phyloP scores from a whole-genome alignment of 1,284 basidiomycete genomes.

The Ceratobasidium papillatum region DNA sequence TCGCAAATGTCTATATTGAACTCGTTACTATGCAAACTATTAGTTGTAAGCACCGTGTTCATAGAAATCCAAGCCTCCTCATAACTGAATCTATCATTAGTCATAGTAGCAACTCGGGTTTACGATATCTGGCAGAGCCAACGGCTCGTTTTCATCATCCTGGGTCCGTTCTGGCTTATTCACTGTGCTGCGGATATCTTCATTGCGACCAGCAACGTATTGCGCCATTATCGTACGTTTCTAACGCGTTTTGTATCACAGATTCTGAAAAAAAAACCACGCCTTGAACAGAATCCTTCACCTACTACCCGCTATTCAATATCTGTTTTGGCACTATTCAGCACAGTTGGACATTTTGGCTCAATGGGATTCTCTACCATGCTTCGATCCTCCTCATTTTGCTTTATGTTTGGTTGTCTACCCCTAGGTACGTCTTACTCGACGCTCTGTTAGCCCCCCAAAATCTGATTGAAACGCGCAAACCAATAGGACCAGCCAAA shows the following conservation, averaged over 20 bases:
- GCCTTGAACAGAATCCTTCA: background rate
- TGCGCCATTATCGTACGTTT: conserved; percentile 2
- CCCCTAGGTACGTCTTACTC: conserved; percentile 18
- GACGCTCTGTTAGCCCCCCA: background rate
- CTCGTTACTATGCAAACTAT: conserved; percentile 11
- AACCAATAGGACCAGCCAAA: conserved; percentile 4
- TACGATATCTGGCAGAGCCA: conserved; percentile 21
- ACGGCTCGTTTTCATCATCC: conserved; percentile 2
- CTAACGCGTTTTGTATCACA: background rate
- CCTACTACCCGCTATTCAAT: conserved; percentile 1
- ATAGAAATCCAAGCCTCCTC: background rate
- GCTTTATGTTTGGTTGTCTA: conserved; percentile 21
- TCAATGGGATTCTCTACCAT: conserved; percentile 28
- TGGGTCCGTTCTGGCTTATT: conserved; percentile 3
- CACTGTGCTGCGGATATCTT: conserved; percentile 14
- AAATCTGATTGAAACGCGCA: background rate
- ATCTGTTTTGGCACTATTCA: conserved; percentile 3
- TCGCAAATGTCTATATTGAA: background rate
- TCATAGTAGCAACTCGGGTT: conserved; percentile 9
- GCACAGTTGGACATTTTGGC: conserved; percentile 15
- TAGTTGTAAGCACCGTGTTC: background rate
- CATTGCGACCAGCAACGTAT: background rate
- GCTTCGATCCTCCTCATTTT: conserved; percentile 11
- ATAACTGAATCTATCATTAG: background rate
- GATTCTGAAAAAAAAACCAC: no score